Base-by-base conservation (phyloP, 306 rosid species). In the Corylus americana region DNA sequence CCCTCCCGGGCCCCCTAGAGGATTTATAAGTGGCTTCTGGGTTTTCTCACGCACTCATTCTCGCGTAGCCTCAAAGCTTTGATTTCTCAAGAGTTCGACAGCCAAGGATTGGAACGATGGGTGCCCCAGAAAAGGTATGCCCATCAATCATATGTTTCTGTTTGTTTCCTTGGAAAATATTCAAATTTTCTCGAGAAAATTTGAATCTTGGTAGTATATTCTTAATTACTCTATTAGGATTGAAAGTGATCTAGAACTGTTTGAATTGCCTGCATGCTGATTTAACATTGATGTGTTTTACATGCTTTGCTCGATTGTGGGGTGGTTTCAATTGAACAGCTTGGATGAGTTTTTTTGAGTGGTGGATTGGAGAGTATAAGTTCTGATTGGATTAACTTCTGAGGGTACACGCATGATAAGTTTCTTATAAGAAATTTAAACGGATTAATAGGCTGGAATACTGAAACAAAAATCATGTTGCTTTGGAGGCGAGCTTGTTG, bases 41-140 rank as follows among this genome's bases (percentile, higher is more conserved):
- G 14, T 7, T 37, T 25, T 9, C 7, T 49, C 11, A 12, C 18
- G 5, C 5, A 12, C 17, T 4, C 16, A 0, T 11, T 8, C 68
- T 31, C 61, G 82, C 84, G 77, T 73, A 13, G 22, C 29, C n/a
- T 44, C 25, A 25, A 78, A 62, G 83, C 81, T 14, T 27, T 27
- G 6, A 4, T 59, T 42, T 17, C 27, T 69, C 44, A 31, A 17
- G 45, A 22, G 3, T 8, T 59, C 17, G 35, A 59, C 6, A 1
- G 31, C 66, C 14, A 4, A 6, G 22, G 59, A 37, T 27, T 45
- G 57, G 11, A 70, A 74, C 80, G 3, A 87, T 87, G 90, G 84
- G 20, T 66, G 70, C 27, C 73, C 25, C 84, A 7, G 78, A 62
- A 25, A 81, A 79, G 87, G 90, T 87, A 83, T 31, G n/a, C 12